phyloP scores from a whole-genome alignment of 768 basidiomycete species.

The Boletus fagicola region DNA sequence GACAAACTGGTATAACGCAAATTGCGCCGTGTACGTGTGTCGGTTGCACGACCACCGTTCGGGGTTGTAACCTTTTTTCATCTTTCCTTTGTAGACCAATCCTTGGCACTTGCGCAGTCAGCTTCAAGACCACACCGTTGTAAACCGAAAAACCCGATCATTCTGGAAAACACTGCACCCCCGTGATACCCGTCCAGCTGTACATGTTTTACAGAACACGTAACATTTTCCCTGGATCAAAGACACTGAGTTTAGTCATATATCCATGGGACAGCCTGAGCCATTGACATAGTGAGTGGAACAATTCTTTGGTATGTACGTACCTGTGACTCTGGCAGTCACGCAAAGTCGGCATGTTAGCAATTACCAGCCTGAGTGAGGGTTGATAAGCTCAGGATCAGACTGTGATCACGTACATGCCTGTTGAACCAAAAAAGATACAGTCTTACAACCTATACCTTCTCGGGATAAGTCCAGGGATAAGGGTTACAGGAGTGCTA shows the following conservation, averaged over 20 bases:
- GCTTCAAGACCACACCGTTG: conserved; percentile 21
- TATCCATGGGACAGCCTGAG: conserved; percentile 14
- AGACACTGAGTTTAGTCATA: not conserved
- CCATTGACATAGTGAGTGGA: too few species aligned
- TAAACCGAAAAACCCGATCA: conserved; percentile 1
- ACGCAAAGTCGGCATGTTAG: too few species aligned
- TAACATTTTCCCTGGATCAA: not conserved
- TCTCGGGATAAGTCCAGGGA: too few species aligned
- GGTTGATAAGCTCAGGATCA: too few species aligned
- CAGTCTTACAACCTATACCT: too few species aligned
- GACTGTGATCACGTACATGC: too few species aligned
- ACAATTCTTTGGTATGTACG: too few species aligned
- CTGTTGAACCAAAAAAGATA: too few species aligned
- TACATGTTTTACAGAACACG: not conserved
- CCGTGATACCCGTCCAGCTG: not conserved
- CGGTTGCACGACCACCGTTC: not conserved
- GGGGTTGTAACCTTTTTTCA: not conserved
- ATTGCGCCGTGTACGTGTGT: conserved; percentile 33
- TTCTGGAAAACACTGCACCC: not conserved
- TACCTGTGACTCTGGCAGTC: too few species aligned
- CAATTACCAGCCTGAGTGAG: too few species aligned
- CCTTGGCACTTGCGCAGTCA: conserved; percentile 27
- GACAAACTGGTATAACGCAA: conserved; percentile 34
- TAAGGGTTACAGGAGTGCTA: too few species aligned
- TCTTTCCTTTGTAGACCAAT: conserved; percentile 27